These are phyloP conservation scores for Parascedosporium putredinis DNA, from an alignment of 2,329 filamentous ascomycete species.

Conservation along the genomic window DNA sequence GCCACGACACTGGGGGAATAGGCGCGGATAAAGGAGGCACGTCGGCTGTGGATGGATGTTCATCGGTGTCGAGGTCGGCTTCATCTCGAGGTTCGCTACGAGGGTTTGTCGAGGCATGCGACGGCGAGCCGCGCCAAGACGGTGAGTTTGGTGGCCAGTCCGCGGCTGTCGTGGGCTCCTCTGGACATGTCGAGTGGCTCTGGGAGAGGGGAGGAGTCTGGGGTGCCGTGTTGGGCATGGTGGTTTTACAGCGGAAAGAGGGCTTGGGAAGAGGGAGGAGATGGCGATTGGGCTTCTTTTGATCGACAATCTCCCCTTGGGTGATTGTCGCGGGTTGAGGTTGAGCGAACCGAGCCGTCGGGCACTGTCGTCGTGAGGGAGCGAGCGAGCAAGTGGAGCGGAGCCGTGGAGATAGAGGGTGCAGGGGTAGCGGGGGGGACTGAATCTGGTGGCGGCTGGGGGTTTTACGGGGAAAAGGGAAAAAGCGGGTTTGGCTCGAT, in stretches of 20 bases:
- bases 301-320: neutral
- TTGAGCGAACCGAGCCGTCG: neutral
- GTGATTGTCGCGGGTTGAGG: neutral
- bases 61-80: neutral
- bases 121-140: neutral
- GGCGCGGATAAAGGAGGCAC: neutral
- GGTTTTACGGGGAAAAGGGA: neutral
- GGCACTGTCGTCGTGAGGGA: neutral
- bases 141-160: neutral
- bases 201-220: constrained; percentile 2
- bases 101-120: neutral
- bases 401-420: neutral
- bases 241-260: neutral
- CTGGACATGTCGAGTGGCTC: constrained; percentile 5
- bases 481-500: neutral
- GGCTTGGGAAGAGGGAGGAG: neutral
- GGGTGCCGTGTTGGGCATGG: constrained; percentile 11
- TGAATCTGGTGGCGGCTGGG: neutral
- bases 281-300: neutral
- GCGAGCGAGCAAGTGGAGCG: neutral
- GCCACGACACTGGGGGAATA: neutral
- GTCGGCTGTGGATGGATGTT: neutral
- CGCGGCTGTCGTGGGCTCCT: constrained; percentile 1
- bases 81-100: neutral
- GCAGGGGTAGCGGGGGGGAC: neutral